Percentiles rank a stretch among this genome's conserved stretches.
These are phyloP conservation scores for Fraxinus baroniana DNA, from an alignment of 305 asterid species.

Conservation along the genomic window DNA sequence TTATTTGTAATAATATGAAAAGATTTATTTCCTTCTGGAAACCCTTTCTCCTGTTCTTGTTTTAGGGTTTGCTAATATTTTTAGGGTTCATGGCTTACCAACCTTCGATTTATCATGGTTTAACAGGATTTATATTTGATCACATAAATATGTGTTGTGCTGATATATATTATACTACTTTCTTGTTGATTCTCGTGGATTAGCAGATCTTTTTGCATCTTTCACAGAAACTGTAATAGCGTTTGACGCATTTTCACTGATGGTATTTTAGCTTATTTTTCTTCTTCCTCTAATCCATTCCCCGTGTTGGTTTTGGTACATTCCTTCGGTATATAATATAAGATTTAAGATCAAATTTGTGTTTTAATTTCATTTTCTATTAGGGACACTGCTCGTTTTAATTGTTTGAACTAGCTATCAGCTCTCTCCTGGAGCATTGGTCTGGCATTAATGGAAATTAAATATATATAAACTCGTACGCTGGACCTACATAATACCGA, in stretches of 20 bases:
- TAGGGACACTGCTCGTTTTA: background rate
- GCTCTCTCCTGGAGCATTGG: background rate
- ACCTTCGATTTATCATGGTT: background rate
- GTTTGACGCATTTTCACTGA: background rate
- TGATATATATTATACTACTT: background rate
- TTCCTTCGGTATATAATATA: background rate
- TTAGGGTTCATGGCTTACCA: background rate
- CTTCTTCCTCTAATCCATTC: background rate
- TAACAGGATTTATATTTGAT: background rate
- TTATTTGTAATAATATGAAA: background rate
- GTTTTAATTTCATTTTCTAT: no score
- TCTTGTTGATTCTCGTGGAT: background rate
- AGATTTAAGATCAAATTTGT: background rate
- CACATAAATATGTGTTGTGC: background rate
- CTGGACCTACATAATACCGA: background rate
- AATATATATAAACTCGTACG: background rate
- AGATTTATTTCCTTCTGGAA: background rate
- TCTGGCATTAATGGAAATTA: background rate
- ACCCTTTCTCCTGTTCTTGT: background rate
- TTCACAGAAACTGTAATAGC: background rate
- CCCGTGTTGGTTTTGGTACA: background rate
- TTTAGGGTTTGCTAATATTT: background rate
- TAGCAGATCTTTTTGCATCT: background rate
- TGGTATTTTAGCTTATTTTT: background rate
- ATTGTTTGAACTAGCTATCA: background rate